phyloP scores from a whole-genome alignment of 345 rosid species.

The Mercurialis annua region DNA sequence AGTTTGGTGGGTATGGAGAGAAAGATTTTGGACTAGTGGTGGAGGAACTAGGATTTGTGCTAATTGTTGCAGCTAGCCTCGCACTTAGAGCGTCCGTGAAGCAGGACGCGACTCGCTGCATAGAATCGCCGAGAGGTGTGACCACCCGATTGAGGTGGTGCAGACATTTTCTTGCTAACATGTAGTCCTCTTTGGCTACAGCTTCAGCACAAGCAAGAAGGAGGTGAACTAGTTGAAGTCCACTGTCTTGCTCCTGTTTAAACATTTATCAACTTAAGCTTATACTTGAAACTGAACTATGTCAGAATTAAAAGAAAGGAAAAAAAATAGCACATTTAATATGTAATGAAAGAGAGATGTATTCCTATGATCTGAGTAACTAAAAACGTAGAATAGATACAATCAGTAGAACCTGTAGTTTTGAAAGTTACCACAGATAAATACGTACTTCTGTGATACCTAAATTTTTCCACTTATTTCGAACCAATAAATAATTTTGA shows the following conservation, averaged over 20 bases:
- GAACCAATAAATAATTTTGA: too few species aligned
- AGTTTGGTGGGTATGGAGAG: constrained; percentile 47
- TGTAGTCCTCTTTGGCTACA: constrained; percentile 62
- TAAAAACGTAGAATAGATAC: too few species aligned
- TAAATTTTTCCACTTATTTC: too few species aligned
- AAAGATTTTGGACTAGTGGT: constrained; percentile 33
- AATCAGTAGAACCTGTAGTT: too few species aligned
- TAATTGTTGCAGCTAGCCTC: constrained; percentile 47
- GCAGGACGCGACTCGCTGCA: constrained; percentile 68
- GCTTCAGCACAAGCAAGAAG: constrained; percentile 71
- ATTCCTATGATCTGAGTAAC: too few species aligned
- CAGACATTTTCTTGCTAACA: constrained; percentile 51
- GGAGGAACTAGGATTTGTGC: constrained; percentile 32
- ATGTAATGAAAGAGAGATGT: neutral
- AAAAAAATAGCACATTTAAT: too few species aligned
- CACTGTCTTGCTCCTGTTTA: constrained; percentile 60
- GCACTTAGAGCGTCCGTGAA: constrained; percentile 62
- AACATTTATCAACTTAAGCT: neutral
- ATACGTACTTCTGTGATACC: too few species aligned
- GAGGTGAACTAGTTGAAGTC: constrained; percentile 61
- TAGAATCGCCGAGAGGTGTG: constrained; percentile 56
- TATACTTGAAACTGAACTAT: neutral
- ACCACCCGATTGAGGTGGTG: constrained; percentile 60
- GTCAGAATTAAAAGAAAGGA: neutral
- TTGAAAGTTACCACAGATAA: too few species aligned